A percentile compares a stretch with the other conserved stretches of the same genome.
phyloP scores from a whole-genome alignment of 2,329 filamentous ascomycete species.

The Nothopassalora personata region DNA sequence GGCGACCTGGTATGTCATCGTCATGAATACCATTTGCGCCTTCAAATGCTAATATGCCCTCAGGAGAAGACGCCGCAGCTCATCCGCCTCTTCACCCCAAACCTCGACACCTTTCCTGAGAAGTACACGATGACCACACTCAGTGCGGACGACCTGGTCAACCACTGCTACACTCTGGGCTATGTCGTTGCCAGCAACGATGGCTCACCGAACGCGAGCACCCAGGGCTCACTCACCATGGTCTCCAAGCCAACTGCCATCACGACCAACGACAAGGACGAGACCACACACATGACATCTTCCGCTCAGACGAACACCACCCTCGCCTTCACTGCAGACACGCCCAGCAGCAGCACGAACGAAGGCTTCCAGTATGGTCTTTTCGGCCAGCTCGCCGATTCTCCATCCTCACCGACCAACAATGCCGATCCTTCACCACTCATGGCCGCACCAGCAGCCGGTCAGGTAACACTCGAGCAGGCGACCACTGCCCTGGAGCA shows the following conservation, averaged over 20 bases:
- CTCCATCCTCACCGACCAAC: neutral
- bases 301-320: slow-evolving; percentile 9
- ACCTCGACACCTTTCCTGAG: slow-evolving; percentile 8
- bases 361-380: slow-evolving; percentile 4
- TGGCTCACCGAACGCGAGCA: slow-evolving; percentile 15
- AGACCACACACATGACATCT: slow-evolving; percentile 8
- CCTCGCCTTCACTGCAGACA: slow-evolving; percentile 9
- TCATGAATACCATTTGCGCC: no score
- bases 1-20: no score
- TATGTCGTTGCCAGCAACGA: slow-evolving; percentile 12
- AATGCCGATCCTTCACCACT: slow-evolving; percentile 2
- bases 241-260: no score
- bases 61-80: slow-evolving; percentile 9
- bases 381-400: slow-evolving; percentile 3
- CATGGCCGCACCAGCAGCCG: neutral
- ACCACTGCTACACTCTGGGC: slow-evolving; percentile 4
- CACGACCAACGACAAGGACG: slow-evolving; percentile 14
- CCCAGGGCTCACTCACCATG: neutral
- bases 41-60: no score
- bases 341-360: slow-evolving; percentile 5
- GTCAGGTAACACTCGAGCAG: slow-evolving; percentile 13
- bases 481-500: slow-evolving; percentile 10
- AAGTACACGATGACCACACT: slow-evolving; percentile 1
- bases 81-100: slow-evolving; percentile 12
- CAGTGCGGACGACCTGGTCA: slow-evolving; percentile 13